Evolutionary conservation across 2,329 filamentous ascomycete genomes (phyloP).

Genomic region (Diaporthe sp.): DNA sequence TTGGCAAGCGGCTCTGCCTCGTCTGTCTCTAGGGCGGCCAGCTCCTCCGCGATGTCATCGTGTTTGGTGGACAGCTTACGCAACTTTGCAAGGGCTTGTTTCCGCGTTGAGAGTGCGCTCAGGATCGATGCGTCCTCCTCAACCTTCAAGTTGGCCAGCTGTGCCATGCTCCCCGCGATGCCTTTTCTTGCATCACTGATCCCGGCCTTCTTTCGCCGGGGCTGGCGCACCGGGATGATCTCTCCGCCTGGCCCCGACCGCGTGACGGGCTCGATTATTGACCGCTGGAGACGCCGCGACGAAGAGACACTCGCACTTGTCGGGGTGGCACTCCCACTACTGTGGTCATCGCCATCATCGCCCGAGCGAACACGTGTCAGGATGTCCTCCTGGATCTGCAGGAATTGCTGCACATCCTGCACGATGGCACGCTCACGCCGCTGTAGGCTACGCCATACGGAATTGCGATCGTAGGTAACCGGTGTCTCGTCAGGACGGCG

Average conservation of each 20-base stretch:
- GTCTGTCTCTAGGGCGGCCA: slow-evolving; percentile 67
- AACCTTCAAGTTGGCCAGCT: slow-evolving; percentile 74
- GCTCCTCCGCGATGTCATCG: slow-evolving; percentile 63
- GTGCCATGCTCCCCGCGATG: slow-evolving; percentile 73
- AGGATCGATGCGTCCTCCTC: slow-evolving; percentile 76
- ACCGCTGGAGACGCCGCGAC: slow-evolving; percentile 53
- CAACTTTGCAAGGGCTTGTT: slow-evolving; percentile 70
- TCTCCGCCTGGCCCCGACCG: slow-evolving; percentile 57
- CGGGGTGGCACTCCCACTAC: slow-evolving; percentile 56
- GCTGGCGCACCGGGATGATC: slow-evolving; percentile 74
- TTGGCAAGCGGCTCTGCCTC: slow-evolving; percentile 70
- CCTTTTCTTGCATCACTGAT: slow-evolving; percentile 75
- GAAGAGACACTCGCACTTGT: slow-evolving; percentile 52
- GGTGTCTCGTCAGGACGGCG: slow-evolving; percentile 39
- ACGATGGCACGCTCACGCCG: slow-evolving; percentile 62
- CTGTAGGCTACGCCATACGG: slow-evolving; percentile 61
- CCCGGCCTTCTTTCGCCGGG: slow-evolving; percentile 65
- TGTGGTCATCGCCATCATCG: slow-evolving; percentile 51
- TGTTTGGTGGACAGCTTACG: slow-evolving; percentile 65
- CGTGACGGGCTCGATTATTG: slow-evolving; percentile 59
- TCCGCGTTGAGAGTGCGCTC: slow-evolving; percentile 68
- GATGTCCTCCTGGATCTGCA: slow-evolving; percentile 64
- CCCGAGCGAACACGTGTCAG: slow-evolving; percentile 46
- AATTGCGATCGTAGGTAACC: slow-evolving; percentile 54
- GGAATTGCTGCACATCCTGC: slow-evolving; percentile 60